A percentile compares a stretch with the other conserved stretches of the same genome.
Conservation (phyloP, 2,329 filamentous ascomycete species). For the Colletotrichum higginsianum region DNA sequence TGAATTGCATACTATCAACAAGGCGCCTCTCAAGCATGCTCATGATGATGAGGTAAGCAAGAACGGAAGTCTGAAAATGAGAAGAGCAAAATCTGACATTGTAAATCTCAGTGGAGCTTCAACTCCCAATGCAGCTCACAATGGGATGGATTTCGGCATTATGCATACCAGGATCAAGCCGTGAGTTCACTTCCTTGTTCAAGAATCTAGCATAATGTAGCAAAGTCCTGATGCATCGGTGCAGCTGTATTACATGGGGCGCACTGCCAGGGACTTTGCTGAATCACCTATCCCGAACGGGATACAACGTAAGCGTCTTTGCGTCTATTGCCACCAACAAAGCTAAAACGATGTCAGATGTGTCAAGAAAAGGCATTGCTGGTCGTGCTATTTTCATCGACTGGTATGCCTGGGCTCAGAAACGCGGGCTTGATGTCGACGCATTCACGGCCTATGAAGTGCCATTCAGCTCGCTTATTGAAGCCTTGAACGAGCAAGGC, state of each 20-base stretch:
- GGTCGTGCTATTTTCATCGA: not conserved
- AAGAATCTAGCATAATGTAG: not conserved
- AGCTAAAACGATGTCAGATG: not conserved
- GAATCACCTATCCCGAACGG: conserved; percentile 43
- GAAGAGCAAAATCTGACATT: not conserved
- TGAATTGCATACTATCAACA: conserved; percentile 43
- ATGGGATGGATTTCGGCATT: conserved; percentile 47
- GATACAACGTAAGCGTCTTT: conserved; percentile 44
- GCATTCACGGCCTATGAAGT: not conserved
- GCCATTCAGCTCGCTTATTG: not conserved
- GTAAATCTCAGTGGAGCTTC: conserved; percentile 42
- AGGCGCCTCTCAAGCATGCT: conserved; percentile 46
- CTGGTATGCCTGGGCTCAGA: not conserved
- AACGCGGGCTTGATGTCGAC: not conserved
- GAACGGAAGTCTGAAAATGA: not conserved
- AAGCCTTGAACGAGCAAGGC: not conserved
- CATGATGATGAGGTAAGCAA: conserved; percentile 47
- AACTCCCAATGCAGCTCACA: conserved; percentile 49
- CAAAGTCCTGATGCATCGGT: not conserved
- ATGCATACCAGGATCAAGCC: conserved; percentile 45
- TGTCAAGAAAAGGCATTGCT: not conserved
- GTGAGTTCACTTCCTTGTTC: conserved; percentile 25
- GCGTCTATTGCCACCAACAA: not conserved
- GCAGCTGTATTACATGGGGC: conserved; percentile 47
- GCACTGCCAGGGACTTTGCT: conserved; percentile 44